Base-by-base conservation (phyloP, 257 asterid genomes). In the Salvia splendens region DNA sequence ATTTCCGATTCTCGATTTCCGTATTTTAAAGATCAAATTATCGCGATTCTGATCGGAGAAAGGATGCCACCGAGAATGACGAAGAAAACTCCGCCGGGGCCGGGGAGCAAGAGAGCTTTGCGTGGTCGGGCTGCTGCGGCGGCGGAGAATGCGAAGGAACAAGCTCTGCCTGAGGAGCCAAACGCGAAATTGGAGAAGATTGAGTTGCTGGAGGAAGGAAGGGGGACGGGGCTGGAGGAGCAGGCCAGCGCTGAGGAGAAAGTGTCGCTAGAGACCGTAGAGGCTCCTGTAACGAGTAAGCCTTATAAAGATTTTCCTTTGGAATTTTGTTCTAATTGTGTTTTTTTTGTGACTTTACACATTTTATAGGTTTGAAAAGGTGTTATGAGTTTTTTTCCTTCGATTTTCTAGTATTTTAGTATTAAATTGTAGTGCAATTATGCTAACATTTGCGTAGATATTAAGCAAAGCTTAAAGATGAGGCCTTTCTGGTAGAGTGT, bases 51-150 rank as follows among this genome's bases (percentile, higher is more conserved):
- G 72, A 67, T 47, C 65, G 52, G 69, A 12, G 9, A 35, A 40
- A 74, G 66, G 65, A 92, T 92, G 98, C 96, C 96, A 46, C 98
- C 96, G 12, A 83, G 80, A 72, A 32, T 64, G 68, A 77, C 78
- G 63, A 93, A 82, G 85, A 90, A 76, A 77, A 77, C 86, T 58
- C 83, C 89, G 61, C 76, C 85, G 41, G 97, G 97, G 20, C 96
- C 95, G 59, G 95, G 95, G 30, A 74, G 83, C 67, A 87, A 78
- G 87, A 78, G 92, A 63, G 82, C 78, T 58, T 67, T 77, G 28
- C 84, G 97, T 41, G 89, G 79, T 2, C 71, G 80, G 68, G 64
- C 42, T 1, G 45, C 45, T 58, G 57, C 74, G 74, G 63, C 80
- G 76, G 52, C 54, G 69, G 46, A 74, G 73, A 73, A 40, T 69